Evolutionary conservation across 2,329 filamentous ascomycete genomes (phyloP).

Genomic region (Aspergillus pseudotamarii): DNA sequence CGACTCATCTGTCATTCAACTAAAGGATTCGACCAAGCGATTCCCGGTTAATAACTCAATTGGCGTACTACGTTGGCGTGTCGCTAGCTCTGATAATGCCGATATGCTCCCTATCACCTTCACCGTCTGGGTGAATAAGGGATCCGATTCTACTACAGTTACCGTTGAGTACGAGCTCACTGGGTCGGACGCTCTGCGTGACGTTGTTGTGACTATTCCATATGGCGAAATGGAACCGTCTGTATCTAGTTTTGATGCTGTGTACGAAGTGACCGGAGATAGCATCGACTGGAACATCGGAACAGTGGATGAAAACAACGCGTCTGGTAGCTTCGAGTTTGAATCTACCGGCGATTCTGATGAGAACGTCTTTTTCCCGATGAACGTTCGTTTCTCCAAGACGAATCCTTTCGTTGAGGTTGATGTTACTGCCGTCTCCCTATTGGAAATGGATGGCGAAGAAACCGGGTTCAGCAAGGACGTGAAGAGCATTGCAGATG

Average conservation of each 20-base stretch:
- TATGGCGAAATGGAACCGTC: slow-evolving; percentile 82
- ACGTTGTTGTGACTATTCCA: slow-evolving; percentile 86
- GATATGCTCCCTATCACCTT: slow-evolving; percentile 89
- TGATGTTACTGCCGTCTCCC: slow-evolving; percentile 64
- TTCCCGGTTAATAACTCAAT: slow-evolving; percentile 96
- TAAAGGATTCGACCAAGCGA: slow-evolving; percentile 82
- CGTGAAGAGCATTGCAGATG: slow-evolving; percentile 47
- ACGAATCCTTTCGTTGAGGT: slow-evolving; percentile 85
- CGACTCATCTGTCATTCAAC: slow-evolving; percentile 79
- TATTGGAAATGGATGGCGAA: slow-evolving; percentile 50
- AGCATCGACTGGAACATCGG: slow-evolving; percentile 94
- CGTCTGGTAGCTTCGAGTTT: slow-evolving; percentile 89
- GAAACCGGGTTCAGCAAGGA: slow-evolving; percentile 49
- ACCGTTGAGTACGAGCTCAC: slow-evolving; percentile 96
- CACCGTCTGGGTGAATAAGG: slow-evolving; percentile 96
- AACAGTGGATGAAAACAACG: slow-evolving; percentile 77
- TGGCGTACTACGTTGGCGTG: slow-evolving; percentile 87
- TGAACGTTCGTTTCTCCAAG: slow-evolving; percentile 89
- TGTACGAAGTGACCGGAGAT: slow-evolving; percentile 91
- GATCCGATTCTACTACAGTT: slow-evolving; percentile 78
- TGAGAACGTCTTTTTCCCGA: slow-evolving; percentile 97
- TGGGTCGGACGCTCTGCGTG: slow-evolving; percentile 73
- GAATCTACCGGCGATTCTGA: slow-evolving; percentile 82
- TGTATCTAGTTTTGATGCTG: slow-evolving; percentile 89
- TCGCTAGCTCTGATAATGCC: slow-evolving; percentile 75